phyloP scores from a whole-genome alignment of 352 stramenopile genomes.

The Blastocystis sp. region DNA sequence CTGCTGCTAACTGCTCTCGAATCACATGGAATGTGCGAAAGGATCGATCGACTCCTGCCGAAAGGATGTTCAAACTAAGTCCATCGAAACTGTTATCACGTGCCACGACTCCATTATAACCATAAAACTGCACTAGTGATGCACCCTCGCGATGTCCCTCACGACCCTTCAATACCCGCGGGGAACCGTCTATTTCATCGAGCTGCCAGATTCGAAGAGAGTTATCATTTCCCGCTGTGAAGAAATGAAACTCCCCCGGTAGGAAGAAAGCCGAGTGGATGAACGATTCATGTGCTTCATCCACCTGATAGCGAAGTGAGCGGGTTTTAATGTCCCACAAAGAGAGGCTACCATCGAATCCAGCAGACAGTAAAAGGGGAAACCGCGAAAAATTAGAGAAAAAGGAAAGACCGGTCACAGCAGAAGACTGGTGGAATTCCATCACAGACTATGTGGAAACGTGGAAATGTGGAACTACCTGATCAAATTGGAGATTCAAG shows the following conservation, averaged over 20 bases:
- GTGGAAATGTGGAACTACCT: constrained; percentile 13
- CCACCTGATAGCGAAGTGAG: background rate
- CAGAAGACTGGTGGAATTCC: background rate
- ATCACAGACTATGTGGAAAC: constrained; percentile 3
- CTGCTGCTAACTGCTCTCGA: constrained; percentile 76
- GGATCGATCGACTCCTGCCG: constrained; percentile 76
- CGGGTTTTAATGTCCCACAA: constrained; percentile 25
- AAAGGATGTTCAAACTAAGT: constrained; percentile 79
- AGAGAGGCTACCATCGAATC: constrained; percentile 58
- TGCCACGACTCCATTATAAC: constrained; percentile 75
- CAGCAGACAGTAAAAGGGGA: constrained; percentile 74
- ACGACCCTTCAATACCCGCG: background rate
- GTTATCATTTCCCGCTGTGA: constrained; percentile 69
- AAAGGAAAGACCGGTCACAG: constrained; percentile 68
- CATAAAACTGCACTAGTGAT: constrained; percentile 80
- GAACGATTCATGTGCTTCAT: background rate
- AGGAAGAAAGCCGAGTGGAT: constrained; percentile 39
- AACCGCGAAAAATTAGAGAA: constrained; percentile 76
- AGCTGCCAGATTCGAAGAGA: constrained; percentile 80
- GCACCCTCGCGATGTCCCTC: constrained; percentile 73
- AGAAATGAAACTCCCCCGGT: background rate
- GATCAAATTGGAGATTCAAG: constrained; percentile 77
- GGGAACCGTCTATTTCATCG: constrained; percentile 70
- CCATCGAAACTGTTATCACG: constrained; percentile 75
- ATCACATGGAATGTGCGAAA: constrained; percentile 84